Percentiles rank a stretch among this genome's conserved stretches.
Conservation (phyloP, 805 yeast species). For the Zygosaccharomyces gambellarensis region DNA sequence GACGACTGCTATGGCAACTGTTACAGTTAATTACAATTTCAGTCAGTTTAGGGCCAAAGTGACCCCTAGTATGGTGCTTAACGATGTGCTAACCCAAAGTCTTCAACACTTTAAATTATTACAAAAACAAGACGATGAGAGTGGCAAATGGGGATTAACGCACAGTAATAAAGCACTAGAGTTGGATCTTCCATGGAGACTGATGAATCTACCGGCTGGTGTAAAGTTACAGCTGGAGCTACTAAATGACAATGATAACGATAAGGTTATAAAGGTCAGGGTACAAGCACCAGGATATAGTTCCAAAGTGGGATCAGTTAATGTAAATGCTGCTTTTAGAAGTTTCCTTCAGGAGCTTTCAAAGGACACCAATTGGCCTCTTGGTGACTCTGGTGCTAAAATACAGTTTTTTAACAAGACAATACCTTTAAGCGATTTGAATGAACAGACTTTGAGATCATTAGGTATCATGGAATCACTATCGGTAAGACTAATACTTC, state of each 20-base stretch:
- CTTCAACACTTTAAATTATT: conserved; percentile 37
- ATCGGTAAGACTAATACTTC: conserved; percentile 9
- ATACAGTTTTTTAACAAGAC: conserved; percentile 27
- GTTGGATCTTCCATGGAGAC: conserved; percentile 40
- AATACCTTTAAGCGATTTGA: conserved; percentile 11
- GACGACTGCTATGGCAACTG: conserved; percentile 33
- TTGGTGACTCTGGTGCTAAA: conserved; percentile 6
- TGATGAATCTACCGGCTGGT: conserved; percentile 43
- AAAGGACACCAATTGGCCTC: conserved; percentile 13
- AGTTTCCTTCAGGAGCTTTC: conserved; percentile 15
- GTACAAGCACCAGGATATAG: conserved; percentile 27
- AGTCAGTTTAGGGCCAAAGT: conserved; percentile 34
- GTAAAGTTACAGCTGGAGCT: conserved; percentile 36
- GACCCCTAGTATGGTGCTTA: conserved; percentile 36
- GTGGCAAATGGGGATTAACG: conserved; percentile 21
- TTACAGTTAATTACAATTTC: conserved; percentile 36
- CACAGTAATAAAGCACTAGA: conserved; percentile 36
- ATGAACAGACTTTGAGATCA: conserved; percentile 13
- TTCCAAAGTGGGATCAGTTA: conserved; percentile 25
- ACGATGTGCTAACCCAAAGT: conserved; percentile 36
- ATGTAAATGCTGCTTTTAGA: conserved; percentile 17
- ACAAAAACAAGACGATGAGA: background rate
- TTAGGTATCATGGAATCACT: conserved; percentile 20
- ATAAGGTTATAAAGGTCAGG: conserved; percentile 28
- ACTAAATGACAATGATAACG: background rate